Conservation (phyloP, 768 basidiomycete species). For the Amanita molliuscula region DNA sequence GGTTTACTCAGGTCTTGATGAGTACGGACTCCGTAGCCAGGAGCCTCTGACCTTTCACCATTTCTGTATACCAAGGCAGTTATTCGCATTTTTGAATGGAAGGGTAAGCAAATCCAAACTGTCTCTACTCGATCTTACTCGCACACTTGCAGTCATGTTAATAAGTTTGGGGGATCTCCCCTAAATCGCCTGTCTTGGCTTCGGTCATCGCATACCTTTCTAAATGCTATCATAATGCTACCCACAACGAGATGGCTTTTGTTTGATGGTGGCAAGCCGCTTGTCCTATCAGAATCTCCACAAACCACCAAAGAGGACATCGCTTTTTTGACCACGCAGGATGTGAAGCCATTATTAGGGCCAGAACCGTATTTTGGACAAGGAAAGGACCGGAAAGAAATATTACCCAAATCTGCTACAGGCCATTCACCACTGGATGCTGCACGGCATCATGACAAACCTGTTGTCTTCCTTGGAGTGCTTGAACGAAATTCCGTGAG, state of each 20-base stretch:
- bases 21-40: no score
- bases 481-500: slow-evolving; percentile 42
- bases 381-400: slow-evolving; percentile 35
- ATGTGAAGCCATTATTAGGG: slow-evolving; percentile 58
- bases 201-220: slow-evolving; percentile 59
- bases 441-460: slow-evolving; percentile 46
- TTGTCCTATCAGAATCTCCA: slow-evolving; percentile 33
- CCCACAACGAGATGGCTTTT: slow-evolving; percentile 67
- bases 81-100: neutral
- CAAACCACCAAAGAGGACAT: slow-evolving; percentile 24
- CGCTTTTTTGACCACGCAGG: slow-evolving; percentile 47
- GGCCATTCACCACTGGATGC: slow-evolving; percentile 27
- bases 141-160: slow-evolving; percentile 17
- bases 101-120: neutral
- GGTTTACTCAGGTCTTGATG: no score
- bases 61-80: neutral
- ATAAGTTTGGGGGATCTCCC: slow-evolving; percentile 50
- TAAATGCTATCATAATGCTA: slow-evolving; percentile 56
- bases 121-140: neutral
- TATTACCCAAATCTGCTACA: slow-evolving; percentile 19
- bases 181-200: slow-evolving; percentile 80
- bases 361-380: slow-evolving; percentile 64
- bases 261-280: slow-evolving; percentile 65
- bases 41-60: neutral
- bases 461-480: slow-evolving; percentile 73